Conservation (phyloP, 2,329 filamentous ascomycete species). For the Alternaria ventricosa region DNA sequence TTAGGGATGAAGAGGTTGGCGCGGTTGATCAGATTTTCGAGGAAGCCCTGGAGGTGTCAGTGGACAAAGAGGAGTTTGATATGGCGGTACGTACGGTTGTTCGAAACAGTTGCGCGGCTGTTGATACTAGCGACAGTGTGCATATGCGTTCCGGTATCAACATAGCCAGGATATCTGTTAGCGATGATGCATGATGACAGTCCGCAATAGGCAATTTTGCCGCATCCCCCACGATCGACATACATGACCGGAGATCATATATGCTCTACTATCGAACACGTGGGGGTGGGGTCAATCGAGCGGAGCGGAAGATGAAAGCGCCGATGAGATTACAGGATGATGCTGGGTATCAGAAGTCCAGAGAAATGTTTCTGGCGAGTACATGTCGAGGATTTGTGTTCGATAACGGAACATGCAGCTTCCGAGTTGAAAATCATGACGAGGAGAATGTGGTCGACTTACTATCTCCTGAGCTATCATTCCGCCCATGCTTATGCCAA, state of each 20-base stretch:
- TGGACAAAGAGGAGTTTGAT: background rate
- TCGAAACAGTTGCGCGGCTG: slow-evolving; percentile 56
- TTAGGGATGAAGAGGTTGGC: slow-evolving; percentile 71
- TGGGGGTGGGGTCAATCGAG: slow-evolving; percentile 19
- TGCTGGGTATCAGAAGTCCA: slow-evolving; percentile 22
- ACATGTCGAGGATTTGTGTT: slow-evolving; percentile 11
- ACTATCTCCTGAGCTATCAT: slow-evolving; percentile 90
- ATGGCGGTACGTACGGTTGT: slow-evolving; percentile 44
- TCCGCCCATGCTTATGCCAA: slow-evolving; percentile 84
- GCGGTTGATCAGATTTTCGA: slow-evolving; percentile 66
- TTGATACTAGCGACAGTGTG: slow-evolving; percentile 59
- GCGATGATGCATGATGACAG: background rate
- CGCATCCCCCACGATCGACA: background rate
- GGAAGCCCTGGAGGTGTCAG: slow-evolving; percentile 59
- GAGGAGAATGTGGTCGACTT: slow-evolving; percentile 24
- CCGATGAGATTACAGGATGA: slow-evolving; percentile 32
- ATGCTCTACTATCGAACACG: background rate
- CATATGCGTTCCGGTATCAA: slow-evolving; percentile 58
- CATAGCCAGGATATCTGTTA: slow-evolving; percentile 38
- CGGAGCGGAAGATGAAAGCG: slow-evolving; percentile 17
- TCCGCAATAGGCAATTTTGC: background rate
- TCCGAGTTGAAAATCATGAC: slow-evolving; percentile 22
- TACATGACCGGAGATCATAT: background rate
- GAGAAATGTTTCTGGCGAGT: slow-evolving; percentile 17
- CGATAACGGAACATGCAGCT: slow-evolving; percentile 32